Conservation (phyloP, 140 eudicot species). For the Oenanthe javanica region DNA sequence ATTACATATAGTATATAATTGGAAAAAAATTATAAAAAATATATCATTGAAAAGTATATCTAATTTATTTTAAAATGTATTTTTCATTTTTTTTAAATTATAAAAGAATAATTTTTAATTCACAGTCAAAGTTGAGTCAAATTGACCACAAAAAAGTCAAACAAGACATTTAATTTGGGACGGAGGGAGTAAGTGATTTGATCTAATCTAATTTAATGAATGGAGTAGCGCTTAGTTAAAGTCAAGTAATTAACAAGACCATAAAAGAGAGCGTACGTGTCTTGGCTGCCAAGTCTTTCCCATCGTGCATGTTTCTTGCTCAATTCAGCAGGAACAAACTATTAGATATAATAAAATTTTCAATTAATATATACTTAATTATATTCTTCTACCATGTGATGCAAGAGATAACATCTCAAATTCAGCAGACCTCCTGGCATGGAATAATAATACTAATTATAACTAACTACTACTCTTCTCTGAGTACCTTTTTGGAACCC, state of each 20-base stretch:
- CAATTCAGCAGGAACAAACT: background rate
- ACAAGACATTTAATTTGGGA: no score
- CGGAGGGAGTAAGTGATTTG: no score
- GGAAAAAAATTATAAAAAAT: no score
- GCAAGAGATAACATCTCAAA: background rate
- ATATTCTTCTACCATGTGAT: constrained; percentile 1
- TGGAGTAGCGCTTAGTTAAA: background rate
- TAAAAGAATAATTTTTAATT: no score
- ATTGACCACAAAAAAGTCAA: no score
- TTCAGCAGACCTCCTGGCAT: background rate
- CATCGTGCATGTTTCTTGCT: constrained; percentile 11
- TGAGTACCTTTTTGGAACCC: background rate
- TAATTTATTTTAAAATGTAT: no score
- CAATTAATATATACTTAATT: background rate
- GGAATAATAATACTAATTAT: background rate
- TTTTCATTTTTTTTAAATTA: no score
- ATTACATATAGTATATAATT: no score
- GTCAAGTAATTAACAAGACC: background rate
- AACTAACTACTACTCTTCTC: background rate
- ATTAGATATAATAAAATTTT: background rate
- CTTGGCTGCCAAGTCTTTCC: constrained; percentile 5
- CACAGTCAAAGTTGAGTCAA: no score
- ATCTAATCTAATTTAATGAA: background rate
- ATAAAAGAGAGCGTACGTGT: background rate
- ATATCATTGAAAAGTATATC: no score